Evolutionary conservation across 129 eudicot genomes (phyloP), one percentile per base, ranked within the genome.

Genomic region (Tanacetum coccineum): DNA sequence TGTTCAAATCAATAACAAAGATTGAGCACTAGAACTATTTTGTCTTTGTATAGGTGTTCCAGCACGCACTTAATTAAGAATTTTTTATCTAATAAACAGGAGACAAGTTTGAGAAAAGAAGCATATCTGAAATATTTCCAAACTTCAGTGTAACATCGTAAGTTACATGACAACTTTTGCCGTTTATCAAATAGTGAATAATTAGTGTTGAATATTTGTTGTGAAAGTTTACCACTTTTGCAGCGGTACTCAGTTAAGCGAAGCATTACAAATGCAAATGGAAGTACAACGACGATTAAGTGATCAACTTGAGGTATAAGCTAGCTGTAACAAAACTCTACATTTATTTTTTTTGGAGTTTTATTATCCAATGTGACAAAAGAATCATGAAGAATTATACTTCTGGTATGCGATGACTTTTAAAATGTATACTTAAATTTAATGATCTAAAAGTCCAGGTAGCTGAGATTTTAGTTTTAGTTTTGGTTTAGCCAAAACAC

Each of bases 71-170:
- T 48, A 19, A 15, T 66, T 56, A 36, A 9, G 7, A 3, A 74
- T 26, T 56, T 36, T 59, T 12, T 10, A 50, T 75, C 1, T 50
- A 59, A 59, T 53, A 4, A 60, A 40, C 81, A 86, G 96, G 83
- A 62, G 81, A 76, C 74, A 88, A 81, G 77, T 52, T 71, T 75
- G 96, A 86, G 64, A 81, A 79, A 73, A 78, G 83, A 83, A 86
- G 88, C 70, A 75, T 89, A 62, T 72, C 96, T 3, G 96, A 89
- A 70, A 75, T 86, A 60, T 72, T 86, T 62, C 96, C 96, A 59
- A 89, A 86, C 79, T 89, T 89, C 80, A 64, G 94, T 13, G 80
- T 78, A 30, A 86, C 89, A 40, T 75, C 94, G 96, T 89, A 72
- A 77, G 96, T 54, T 62, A 50, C 57, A 56, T 54, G 48, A 46